These are phyloP conservation scores for Thalassiosira livingstoniorum DNA, from an alignment of 352 stramenopile species.

Conservation along the genomic window DNA sequence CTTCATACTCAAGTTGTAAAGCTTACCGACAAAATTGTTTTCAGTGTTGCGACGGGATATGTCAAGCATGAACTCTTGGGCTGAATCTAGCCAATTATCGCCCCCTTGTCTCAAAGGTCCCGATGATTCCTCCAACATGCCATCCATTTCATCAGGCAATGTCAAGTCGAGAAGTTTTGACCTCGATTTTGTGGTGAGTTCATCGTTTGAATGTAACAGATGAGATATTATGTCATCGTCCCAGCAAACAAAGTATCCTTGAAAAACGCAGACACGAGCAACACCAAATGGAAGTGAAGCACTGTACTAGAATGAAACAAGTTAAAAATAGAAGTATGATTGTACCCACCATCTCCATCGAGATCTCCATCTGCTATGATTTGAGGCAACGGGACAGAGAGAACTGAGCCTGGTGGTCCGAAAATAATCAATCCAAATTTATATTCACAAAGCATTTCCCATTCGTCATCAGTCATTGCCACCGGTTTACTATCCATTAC, in stretches of 20 bases:
- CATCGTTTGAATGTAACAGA: constrained; percentile 32
- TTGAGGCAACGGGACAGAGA: constrained; percentile 27
- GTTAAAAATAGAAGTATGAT: neutral
- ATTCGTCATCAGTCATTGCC: constrained; percentile 55
- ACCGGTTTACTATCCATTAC: constrained; percentile 57
- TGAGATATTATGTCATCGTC: constrained; percentile 54
- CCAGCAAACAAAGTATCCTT: constrained; percentile 66
- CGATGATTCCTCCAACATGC: constrained; percentile 27
- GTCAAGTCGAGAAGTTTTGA: constrained; percentile 21
- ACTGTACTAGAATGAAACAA: neutral
- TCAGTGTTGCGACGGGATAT: neutral
- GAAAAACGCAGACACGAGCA: neutral
- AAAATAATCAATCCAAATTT: constrained; percentile 69
- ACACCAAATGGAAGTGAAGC: neutral
- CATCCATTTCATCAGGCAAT: constrained; percentile 8
- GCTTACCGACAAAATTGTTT: constrained; percentile 41
- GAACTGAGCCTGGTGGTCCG: constrained; percentile 30
- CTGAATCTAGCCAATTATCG: constrained; percentile 55
- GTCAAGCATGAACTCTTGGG: constrained; percentile 64
- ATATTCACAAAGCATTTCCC: constrained; percentile 47
- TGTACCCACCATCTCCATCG: constrained; percentile 57
- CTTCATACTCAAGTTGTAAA: constrained; percentile 50
- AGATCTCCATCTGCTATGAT: constrained; percentile 69
- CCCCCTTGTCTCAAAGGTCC: constrained; percentile 10
- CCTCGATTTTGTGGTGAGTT: constrained; percentile 23